These are phyloP conservation scores for Nakazawaea molendinolei DNA, from an alignment of 805 yeast species.

Conservation along the genomic window DNA sequence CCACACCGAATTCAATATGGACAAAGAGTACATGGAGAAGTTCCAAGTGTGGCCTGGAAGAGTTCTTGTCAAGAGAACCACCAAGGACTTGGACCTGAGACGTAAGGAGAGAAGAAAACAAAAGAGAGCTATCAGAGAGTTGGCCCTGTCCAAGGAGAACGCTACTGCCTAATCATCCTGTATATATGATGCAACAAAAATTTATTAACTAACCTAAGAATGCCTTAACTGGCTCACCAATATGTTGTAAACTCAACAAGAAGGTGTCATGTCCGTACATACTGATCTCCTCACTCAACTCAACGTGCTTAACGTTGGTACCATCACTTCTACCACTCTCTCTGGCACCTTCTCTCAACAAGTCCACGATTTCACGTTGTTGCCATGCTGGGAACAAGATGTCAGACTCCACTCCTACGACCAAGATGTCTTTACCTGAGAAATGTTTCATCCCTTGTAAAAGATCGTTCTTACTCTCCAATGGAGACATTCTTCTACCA, in stretches of 20 bases:
- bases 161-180: slow-evolving; percentile 1
- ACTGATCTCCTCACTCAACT: slow-evolving; percentile 70
- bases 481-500: slow-evolving; percentile 38
- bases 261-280: slow-evolving; percentile 91
- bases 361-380: slow-evolving; percentile 71
- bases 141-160: slow-evolving; percentile 13
- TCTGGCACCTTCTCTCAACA: slow-evolving; percentile 33
- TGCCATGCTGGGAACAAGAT: slow-evolving; percentile 93
- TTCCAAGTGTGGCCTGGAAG: slow-evolving; percentile 74
- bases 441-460: slow-evolving; percentile 57
- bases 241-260: slow-evolving; percentile 67
- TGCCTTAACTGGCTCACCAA: slow-evolving; percentile 67
- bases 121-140: slow-evolving; percentile 30
- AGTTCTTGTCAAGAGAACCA: slow-evolving; percentile 50
- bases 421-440: slow-evolving; percentile 59
- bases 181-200: background rate
- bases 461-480: slow-evolving; percentile 57
- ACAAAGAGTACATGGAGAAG: slow-evolving; percentile 70
- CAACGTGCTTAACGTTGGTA: slow-evolving; percentile 51
- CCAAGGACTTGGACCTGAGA: slow-evolving; percentile 38
- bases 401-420: slow-evolving; percentile 91
- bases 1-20: slow-evolving; percentile 75
- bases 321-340: slow-evolving; percentile 26
- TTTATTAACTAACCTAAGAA: slow-evolving; percentile 39
- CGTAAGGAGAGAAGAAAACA: slow-evolving; percentile 41